Evolutionary conservation across 2,329 filamentous ascomycete species (phyloP).

Genomic region (Fusarium solani-melongenae): DNA sequence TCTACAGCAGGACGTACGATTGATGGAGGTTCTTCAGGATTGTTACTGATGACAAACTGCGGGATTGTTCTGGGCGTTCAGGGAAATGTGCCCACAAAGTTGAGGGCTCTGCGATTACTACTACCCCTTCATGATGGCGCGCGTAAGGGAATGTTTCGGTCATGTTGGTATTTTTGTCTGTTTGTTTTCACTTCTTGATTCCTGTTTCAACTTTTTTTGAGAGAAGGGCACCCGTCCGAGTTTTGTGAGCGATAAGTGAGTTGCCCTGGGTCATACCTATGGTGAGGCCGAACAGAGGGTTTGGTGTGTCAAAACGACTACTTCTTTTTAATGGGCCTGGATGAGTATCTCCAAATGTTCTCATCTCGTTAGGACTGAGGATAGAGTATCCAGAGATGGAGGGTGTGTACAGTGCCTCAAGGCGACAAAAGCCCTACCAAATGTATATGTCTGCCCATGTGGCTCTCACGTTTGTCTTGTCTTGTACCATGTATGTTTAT

Average conservation of each 20-base stretch:
- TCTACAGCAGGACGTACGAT: slow-evolving; percentile 24
- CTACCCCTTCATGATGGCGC: slow-evolving; percentile 42
- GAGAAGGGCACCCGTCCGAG: slow-evolving; percentile 18
- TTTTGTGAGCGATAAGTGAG: slow-evolving; percentile 15
- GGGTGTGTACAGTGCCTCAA: slow-evolving; percentile 23
- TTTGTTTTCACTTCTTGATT: slow-evolving; percentile 18
- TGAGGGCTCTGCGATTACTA: slow-evolving; percentile 37
- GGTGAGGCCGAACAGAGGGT: background rate
- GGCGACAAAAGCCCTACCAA: slow-evolving; percentile 20
- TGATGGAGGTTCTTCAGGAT: slow-evolving; percentile 34
- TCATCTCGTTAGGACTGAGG: slow-evolving; percentile 17
- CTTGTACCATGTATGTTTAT: slow-evolving; percentile 32
- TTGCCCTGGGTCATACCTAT: background rate
- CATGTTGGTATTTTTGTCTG: slow-evolving; percentile 13
- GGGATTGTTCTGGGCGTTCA: slow-evolving; percentile 44
- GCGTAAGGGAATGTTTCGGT: slow-evolving; percentile 37
- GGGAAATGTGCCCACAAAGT: slow-evolving; percentile 43
- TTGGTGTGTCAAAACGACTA: background rate
- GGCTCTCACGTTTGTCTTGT: slow-evolving; percentile 3
- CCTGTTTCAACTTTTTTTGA: slow-evolving; percentile 26
- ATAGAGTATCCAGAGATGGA: slow-evolving; percentile 22
- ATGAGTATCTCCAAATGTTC: slow-evolving; percentile 24
- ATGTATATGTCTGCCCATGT: slow-evolving; percentile 29
- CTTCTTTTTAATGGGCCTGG: slow-evolving; percentile 24
- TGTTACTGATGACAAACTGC: slow-evolving; percentile 42